phyloP scores from a whole-genome alignment of 805 yeast species.

The Metschnikowia baotianmanensis region DNA sequence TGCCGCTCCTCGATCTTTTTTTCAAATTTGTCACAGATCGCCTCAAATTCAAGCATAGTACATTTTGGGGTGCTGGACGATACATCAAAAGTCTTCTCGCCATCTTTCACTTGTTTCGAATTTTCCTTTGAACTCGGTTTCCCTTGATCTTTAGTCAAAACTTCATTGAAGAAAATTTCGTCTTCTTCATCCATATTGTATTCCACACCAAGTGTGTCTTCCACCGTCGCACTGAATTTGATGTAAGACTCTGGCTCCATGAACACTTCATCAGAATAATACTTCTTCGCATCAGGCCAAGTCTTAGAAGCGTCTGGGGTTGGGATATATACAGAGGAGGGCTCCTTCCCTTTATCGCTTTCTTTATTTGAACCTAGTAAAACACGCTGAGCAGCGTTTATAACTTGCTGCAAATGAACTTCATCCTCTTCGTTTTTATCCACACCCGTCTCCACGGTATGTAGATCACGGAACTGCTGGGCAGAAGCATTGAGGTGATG shows the following conservation, averaged over 20 bases:
- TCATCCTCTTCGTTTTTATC: conserved; percentile 98
- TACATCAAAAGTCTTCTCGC: background rate
- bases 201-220: conserved; percentile 82
- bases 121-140: conserved; percentile 16
- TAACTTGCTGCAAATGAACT: conserved; percentile 89
- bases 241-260: conserved; percentile 76
- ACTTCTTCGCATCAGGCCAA: conserved; percentile 76
- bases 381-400: conserved; percentile 72
- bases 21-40: conserved; percentile 72
- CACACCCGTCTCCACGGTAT: conserved; percentile 94
- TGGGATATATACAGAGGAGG: conserved; percentile 71
- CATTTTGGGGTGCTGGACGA: conserved; percentile 34
- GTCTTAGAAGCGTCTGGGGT: conserved; percentile 90
- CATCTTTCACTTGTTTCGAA: conserved; percentile 8
- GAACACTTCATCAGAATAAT: conserved; percentile 62
- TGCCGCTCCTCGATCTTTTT: conserved; percentile 72
- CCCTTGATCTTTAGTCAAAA: conserved; percentile 34
- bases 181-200: conserved; percentile 92
- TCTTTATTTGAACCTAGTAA: conserved; percentile 41
- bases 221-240: conserved; percentile 92
- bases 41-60: conserved; percentile 84
- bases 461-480: conserved; percentile 79
- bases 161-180: conserved; percentile 56
- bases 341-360: conserved; percentile 18
- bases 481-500: conserved; percentile 42